Evolutionary conservation across 164 flowering plant species (phyloP).

Genomic region (Dillenia turbinata): DNA sequence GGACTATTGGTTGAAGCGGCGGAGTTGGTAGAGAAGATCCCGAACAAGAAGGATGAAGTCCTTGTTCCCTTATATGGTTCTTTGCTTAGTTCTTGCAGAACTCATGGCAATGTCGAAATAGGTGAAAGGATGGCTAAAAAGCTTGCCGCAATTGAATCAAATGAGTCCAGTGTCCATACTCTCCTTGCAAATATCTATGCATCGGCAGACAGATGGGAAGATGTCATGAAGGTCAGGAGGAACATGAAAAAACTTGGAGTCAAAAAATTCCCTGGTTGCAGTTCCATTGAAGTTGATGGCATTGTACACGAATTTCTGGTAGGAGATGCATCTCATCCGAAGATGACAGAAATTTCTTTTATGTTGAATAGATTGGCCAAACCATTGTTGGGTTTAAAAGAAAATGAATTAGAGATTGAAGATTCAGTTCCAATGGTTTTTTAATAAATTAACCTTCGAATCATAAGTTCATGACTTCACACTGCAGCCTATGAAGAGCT

Average conservation of each 20-base stretch:
- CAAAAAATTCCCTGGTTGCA: slow-evolving; percentile 66
- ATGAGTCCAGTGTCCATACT: slow-evolving; percentile 49
- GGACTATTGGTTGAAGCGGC: slow-evolving; percentile 67
- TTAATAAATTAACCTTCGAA: too few relatives aligned
- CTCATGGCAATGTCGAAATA: slow-evolving; percentile 58
- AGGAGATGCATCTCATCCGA: slow-evolving; percentile 36
- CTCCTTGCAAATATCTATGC: slow-evolving; percentile 80
- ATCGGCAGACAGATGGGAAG: slow-evolving; percentile 69
- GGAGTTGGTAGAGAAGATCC: slow-evolving; percentile 34
- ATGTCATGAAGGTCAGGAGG: slow-evolving; percentile 53
- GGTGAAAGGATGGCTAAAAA: slow-evolving; percentile 54
- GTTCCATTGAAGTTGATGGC: slow-evolving; percentile 64
- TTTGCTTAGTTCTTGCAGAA: slow-evolving; percentile 75
- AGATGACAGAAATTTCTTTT: slow-evolving; percentile 22
- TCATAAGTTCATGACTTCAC: too few relatives aligned
- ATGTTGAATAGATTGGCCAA: slow-evolving; percentile 24
- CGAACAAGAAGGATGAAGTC: slow-evolving; percentile 25
- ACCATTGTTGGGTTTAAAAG: slow-evolving; percentile 19
- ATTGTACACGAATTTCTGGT: slow-evolving; percentile 52
- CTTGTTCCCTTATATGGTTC: slow-evolving; percentile 63
- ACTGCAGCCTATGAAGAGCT: too few relatives aligned
- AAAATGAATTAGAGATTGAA: slow-evolving; percentile 8
- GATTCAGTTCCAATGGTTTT: not conserved
- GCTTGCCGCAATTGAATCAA: slow-evolving; percentile 34
- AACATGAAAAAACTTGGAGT: slow-evolving; percentile 58